Evolutionary conservation across 139 green algal species (phyloP).

Genomic region (Tetraselmis striata): DNA sequence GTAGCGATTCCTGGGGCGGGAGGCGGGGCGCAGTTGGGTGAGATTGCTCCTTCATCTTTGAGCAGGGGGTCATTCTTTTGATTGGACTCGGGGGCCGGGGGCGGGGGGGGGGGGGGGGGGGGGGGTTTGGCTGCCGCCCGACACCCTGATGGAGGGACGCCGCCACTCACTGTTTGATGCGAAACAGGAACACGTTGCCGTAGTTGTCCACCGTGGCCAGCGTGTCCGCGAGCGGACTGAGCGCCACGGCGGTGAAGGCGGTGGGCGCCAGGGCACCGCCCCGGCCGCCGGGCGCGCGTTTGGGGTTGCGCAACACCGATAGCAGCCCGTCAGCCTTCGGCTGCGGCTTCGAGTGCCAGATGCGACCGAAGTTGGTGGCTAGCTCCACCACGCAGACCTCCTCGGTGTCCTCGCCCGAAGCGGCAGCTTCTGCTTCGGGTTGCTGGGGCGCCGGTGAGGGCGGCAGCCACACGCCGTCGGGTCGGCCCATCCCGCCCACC

Average conservation of each 20-base stretch:
- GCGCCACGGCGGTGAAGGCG: background rate
- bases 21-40: too few relatives aligned
- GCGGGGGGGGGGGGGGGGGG: too few relatives aligned
- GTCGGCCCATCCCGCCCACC: too few relatives aligned
- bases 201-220: background rate
- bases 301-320: background rate
- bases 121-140: too few relatives aligned
- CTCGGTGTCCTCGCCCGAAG: too few relatives aligned
- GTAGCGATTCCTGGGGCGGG: constrained; percentile 10
- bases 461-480: too few relatives aligned
- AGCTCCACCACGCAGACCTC: background rate
- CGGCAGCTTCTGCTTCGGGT: too few relatives aligned
- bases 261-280: background rate
- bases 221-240: background rate
- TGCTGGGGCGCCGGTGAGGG: too few relatives aligned
- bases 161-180: background rate
- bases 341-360: background rate
- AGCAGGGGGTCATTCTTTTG: too few relatives aligned
- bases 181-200: background rate
- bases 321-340: background rate
- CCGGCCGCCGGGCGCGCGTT: background rate
- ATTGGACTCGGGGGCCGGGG: too few relatives aligned
- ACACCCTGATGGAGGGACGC: too few relatives aligned
- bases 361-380: background rate
- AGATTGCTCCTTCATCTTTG: too few relatives aligned